These are phyloP conservation scores for Penicillium soppii DNA, from an alignment of 495 filamentous ascomycete genomes.

Conservation along the genomic window DNA sequence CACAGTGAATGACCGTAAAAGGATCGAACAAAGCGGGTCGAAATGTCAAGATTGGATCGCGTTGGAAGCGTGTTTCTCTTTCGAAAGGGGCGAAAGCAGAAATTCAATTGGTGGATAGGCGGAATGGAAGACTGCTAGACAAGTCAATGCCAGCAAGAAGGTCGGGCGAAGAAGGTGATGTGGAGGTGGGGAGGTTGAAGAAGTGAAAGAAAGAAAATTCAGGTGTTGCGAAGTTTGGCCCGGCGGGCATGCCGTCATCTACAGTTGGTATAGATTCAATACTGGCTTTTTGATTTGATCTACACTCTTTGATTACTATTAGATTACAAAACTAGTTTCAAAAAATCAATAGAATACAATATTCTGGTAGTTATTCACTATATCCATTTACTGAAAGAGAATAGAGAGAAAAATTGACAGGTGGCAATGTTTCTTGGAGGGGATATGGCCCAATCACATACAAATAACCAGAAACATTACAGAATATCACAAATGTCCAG, in stretches of 20 bases:
- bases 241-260: conserved; percentile 34
- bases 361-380: too few relatives aligned
- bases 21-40: conserved; percentile 2
- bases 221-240: conserved; percentile 21
- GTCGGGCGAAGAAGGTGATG: conserved; percentile 35
- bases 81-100: not conserved
- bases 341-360: too few relatives aligned
- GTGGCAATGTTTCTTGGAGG: too few relatives aligned
- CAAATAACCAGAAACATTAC: too few relatives aligned
- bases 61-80: not conserved
- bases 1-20: not conserved
- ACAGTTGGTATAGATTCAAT: not conserved
- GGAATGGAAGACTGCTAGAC: conserved; percentile 38
- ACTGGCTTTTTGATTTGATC: too few relatives aligned
- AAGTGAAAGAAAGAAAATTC: conserved; percentile 36
- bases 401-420: too few relatives aligned
- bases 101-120: conserved; percentile 27
- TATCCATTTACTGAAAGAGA: too few relatives aligned
- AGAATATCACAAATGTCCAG: too few relatives aligned
- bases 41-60: not conserved
- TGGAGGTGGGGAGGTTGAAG: conserved; percentile 31
- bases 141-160: conserved; percentile 55
- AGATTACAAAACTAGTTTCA: too few relatives aligned
- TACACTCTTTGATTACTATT: too few relatives aligned
- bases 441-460: too few relatives aligned